Base-by-base conservation (phyloP, 306 rosid genomes). In the Castanospermum australe region DNA sequence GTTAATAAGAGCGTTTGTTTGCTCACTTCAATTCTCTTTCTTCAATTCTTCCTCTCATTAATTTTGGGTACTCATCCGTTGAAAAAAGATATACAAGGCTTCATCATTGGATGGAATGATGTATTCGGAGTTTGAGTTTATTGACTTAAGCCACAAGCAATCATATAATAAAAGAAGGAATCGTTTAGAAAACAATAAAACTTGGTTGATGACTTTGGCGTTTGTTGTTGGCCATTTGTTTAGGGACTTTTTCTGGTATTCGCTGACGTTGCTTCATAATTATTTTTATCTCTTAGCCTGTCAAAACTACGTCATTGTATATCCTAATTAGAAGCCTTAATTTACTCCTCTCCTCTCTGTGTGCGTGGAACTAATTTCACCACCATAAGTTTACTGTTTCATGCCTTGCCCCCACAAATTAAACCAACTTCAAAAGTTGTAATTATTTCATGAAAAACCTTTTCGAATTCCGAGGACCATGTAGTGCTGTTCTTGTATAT, bases 91-190 rank as follows among this genome's bases (percentile, higher is more conserved):
- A 71, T 75, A 81, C 41, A 73, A 51, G 30, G 47, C 47, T 71
- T 73, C 75, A 76, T 76, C 67, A 83, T 78, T 85, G 87, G 69
- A 79, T 57, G 51, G 64, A 77, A 57, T 62, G 72, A 80, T 80
- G 45, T 47, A 32, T 62, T 44, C 33, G 67, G 59, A 57, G 71
- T 71, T 65, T 35, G 74, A 65, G 75, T 83, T 20, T 77, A 69
- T 85, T 87, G 90, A 88, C 91, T 83, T 79, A 25, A 71, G 22
- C 21, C 71, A 54, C 11, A 84, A 87, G 82, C 66, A 67, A 81
- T 70, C 59, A 71, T 48, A 75, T 55, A 80, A 35, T 14, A 66
- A 14, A 73, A 76, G 66, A 7, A 57, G 67, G 77, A 62, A 75
- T 56, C 44, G 2, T 62, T 35, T 79, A 70, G 18, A 47, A 69